Evolutionary conservation across 352 stramenopile genomes (phyloP).

Genomic region (Phytophthora pisi): DNA sequence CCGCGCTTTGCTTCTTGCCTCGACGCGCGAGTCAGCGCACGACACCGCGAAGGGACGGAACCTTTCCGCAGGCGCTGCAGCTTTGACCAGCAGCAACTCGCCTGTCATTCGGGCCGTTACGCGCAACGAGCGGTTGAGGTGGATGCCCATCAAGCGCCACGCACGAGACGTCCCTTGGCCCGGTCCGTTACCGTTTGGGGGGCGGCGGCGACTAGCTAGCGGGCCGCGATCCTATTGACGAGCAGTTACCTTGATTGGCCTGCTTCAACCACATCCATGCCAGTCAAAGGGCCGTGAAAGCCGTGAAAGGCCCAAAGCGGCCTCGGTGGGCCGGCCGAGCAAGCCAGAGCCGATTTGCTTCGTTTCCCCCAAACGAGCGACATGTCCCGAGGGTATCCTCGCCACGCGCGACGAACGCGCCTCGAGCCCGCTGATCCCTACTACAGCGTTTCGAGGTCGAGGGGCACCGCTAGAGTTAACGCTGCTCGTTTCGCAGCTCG

Average conservation of each 20-base stretch:
- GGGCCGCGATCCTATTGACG: conserved; percentile 20
- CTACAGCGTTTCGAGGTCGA: no score
- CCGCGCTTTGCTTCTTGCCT: conserved; percentile 7
- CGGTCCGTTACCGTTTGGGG: conserved; percentile 4
- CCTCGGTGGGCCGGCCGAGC: not conserved
- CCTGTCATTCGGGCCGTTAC: conserved; percentile 20
- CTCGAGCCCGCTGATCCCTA: not conserved
- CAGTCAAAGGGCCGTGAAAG: conserved; percentile 53
- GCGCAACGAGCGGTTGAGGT: conserved; percentile 19
- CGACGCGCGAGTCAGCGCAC: conserved; percentile 11
- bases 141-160: conserved; percentile 32
- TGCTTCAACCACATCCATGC: conserved; percentile 49
- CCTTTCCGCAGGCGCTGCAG: conserved; percentile 16
- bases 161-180: conserved; percentile 13
- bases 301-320: not conserved
- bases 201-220: conserved; percentile 27
- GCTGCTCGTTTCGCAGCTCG: not conserved
- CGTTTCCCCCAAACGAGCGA: conserved; percentile 56
- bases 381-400: conserved; percentile 28
- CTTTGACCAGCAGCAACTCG: conserved; percentile 22
- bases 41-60: conserved; percentile 26
- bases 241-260: conserved; percentile 4
- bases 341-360: conserved; percentile 92
- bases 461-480: not conserved
- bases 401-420: conserved; percentile 21